Base-by-base conservation (phyloP, 164 flowering plant genomes). In the Echeveria elegans region DNA sequence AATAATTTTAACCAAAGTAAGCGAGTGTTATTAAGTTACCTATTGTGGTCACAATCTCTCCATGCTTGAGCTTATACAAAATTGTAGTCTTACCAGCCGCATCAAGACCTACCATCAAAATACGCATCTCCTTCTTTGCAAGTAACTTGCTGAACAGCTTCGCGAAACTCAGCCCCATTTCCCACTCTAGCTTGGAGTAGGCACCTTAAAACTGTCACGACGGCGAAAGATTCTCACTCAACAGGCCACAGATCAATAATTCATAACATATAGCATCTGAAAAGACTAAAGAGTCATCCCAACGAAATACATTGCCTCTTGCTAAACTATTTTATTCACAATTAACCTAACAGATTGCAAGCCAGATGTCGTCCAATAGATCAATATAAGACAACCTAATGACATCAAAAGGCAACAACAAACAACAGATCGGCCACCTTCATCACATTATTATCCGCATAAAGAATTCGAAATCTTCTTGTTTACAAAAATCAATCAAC, bases 1-100 rank as follows among this genome's bases (percentile, higher is more conserved):
- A 26, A 26, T 5, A 28, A 2, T 2, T 5, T 26, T 56, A 12
- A 12, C 31, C 32, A 29, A 18, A 56, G 61, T 28, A 56, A 56
- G 30, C 50, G 9, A 2, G 8, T 12, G 37, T 23, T 23, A 19
- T 12, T n/a, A 34, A 75, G 81, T 78, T 69, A 88, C 93, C 90
- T 29, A 86, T 84, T 3, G 90, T 87, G 47, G 93, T 85, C 73
- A 87, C 89, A 56, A 87, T 81, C 74, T 83, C 87, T 65, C 89
- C 87, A 29, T 82, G 86, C 86, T 86, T 86, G 67, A 85, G 86
- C 80, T 87, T 85, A 69, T 87, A 85, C 75, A 87, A 74, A 66
- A 87, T 87, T 10, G 61, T 56, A 56, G 61, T 56, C 61, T 56
- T 56, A 56, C 61, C 61, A 56, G 61, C 61, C 9, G 61, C 61